A percentile compares a stretch with the other conserved stretches of the same genome.
Evolutionary conservation across 352 stramenopile species (phyloP).

Genomic region (Pythium chondricola): DNA sequence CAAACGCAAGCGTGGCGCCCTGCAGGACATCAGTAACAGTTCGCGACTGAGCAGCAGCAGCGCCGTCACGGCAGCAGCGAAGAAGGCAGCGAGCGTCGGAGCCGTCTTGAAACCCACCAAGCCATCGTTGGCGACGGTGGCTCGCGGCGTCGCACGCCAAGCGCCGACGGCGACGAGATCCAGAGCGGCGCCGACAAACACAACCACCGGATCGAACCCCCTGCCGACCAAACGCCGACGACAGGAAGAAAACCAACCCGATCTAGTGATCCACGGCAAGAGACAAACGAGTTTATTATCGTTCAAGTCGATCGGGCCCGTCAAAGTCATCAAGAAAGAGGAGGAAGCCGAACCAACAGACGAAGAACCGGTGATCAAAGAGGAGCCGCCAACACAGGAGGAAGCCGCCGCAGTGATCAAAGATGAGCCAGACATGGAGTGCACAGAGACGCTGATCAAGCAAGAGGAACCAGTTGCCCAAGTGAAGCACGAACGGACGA

Average conservation of each 20-base stretch:
- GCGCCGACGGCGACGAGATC: not conserved
- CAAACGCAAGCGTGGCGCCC: constrained; percentile 70
- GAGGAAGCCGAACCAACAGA: not conserved
- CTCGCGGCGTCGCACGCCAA: too few relatives aligned
- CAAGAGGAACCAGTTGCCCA: not conserved
- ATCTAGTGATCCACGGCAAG: constrained; percentile 29
- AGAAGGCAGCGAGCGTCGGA: constrained; percentile 18
- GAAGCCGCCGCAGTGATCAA: too few relatives aligned
- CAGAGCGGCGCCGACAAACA: not conserved
- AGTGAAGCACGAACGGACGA: not conserved
- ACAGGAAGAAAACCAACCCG: constrained; percentile 31
- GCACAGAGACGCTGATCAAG: not conserved
- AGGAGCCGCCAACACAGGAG: not conserved
- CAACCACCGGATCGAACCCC: not conserved
- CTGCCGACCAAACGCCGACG: constrained; percentile 21
- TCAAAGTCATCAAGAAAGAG: constrained; percentile 16
- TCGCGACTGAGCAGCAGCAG: constrained; percentile 28
- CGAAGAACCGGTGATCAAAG: not conserved
- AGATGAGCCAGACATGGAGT: not conserved
- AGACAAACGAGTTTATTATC: constrained; percentile 67
- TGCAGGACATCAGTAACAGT: constrained; percentile 82
- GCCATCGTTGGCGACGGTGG: not conserved
- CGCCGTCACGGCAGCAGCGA: constrained; percentile 7
- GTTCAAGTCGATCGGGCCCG: constrained; percentile 34
- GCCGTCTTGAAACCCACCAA: not conserved